Evolutionary conservation across 257 asterid species (phyloP), one percentile per base, ranked within the genome.

Genomic region (Capsicum baccatum): DNA sequence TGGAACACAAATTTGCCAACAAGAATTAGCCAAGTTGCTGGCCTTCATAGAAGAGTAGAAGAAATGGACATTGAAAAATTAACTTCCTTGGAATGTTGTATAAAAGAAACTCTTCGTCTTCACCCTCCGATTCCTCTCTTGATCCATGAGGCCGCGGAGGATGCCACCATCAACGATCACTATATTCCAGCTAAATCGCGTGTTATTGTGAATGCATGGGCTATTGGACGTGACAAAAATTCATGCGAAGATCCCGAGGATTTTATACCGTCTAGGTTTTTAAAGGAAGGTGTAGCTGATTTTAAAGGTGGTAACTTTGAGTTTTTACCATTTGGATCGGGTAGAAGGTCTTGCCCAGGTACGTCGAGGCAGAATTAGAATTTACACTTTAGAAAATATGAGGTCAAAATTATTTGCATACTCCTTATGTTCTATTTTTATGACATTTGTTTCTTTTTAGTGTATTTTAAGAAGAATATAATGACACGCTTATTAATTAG

Each of bases 261-360:
- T 16, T 91, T 90, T 87, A 82, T 21, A 16, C 92, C 94, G 10
- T 44, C 83, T 11, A 84, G 92, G 17, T 91, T 91, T 35, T 68
- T 91, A 16, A 39, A 52, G 0, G 88, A 87, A 6, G 90, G 88
- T 4, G 86, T 59, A 47, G 84, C 91, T 1, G 91, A 91, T 79
- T 84, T 89, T 70, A 90, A 78, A 52, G 92, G 92, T 9, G 64
- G 84, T 59, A 80, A 90, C 56, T 91, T 66, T 59, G 92, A 90
- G 87, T 89, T 90, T 85, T 86, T 91, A 3, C 92, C 92, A 1
- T 91, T 91, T 83, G 92, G 94, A 81, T 85, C 92, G 42, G 94
- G 92, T 0, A 86, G 92, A 80, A 87, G 94, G 4, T 88, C 91
- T 19, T 91, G 92, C 80, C 92, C 92, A 21, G 94, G 94, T 19